Percentiles rank a stretch among this genome's conserved stretches.
Evolutionary conservation across 2,329 filamentous ascomycete genomes (phyloP).

Genomic region (Fusarium goolgardi): DNA sequence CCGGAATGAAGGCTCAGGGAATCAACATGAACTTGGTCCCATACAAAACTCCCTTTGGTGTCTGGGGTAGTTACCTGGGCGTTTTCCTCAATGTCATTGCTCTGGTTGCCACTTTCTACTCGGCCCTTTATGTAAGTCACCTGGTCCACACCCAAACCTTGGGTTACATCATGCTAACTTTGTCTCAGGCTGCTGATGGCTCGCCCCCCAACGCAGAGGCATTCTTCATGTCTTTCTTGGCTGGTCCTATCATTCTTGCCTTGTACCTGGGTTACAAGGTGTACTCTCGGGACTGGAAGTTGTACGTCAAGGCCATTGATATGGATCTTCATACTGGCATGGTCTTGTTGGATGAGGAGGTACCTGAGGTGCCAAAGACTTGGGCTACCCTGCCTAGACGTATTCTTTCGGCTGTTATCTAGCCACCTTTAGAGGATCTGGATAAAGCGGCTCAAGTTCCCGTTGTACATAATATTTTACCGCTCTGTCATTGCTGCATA

Average conservation of each 20-base stretch:
- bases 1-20: constrained; percentile 75
- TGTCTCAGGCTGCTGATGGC: constrained; percentile 55
- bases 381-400: constrained; percentile 9
- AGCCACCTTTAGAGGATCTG: background rate
- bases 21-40: constrained; percentile 79
- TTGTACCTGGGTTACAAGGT: constrained; percentile 83
- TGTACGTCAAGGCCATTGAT: constrained; percentile 72
- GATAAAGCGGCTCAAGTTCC: background rate
- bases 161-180: background rate
- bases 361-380: constrained; percentile 72
- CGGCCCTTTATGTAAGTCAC: constrained; percentile 48
- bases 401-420: constrained; percentile 21
- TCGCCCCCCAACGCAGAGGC: constrained; percentile 74
- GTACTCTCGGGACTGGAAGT: constrained; percentile 68
- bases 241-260: constrained; percentile 72
- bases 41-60: constrained; percentile 81
- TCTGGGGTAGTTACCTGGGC: constrained; percentile 85
- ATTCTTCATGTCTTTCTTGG: constrained; percentile 80
- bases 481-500: background rate
- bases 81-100: constrained; percentile 79
- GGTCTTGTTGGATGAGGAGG: constrained; percentile 68
- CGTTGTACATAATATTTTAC: constrained; percentile 1
- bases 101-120: constrained; percentile 87
- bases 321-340: constrained; percentile 91
- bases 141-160: background rate